phyloP scores from a whole-genome alignment of 164 flowering plant species.

The Akebia trifoliata region DNA sequence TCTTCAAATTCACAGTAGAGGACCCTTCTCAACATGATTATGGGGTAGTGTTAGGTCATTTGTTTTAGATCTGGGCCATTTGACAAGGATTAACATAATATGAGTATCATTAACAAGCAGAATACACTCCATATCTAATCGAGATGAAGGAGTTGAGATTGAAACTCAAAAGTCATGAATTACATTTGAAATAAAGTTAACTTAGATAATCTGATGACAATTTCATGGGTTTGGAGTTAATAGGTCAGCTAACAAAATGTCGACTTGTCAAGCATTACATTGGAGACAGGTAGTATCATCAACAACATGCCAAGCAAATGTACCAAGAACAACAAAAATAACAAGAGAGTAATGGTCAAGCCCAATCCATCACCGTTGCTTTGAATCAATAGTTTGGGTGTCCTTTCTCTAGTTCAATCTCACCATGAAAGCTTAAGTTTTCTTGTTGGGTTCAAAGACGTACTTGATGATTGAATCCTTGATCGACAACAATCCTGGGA shows the following conservation, averaged over 20 bases:
- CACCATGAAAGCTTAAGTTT: conserved; percentile 7
- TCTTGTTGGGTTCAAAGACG: conserved; percentile 24
- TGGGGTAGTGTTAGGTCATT: no score
- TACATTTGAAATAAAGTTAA: no score
- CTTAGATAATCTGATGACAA: no score
- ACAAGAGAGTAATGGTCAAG: background rate
- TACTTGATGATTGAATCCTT: conserved; percentile 27
- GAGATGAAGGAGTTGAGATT: no score
- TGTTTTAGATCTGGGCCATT: no score
- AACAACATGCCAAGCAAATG: background rate
- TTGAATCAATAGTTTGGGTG: background rate
- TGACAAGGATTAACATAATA: no score
- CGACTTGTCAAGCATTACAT: background rate
- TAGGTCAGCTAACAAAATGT: background rate
- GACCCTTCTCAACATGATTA: no score
- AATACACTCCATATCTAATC: no score
- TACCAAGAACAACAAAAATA: background rate
- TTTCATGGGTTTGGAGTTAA: background rate
- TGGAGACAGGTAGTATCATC: background rate
- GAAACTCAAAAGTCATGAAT: no score
- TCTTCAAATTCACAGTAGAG: no score
- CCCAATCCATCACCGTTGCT: background rate
- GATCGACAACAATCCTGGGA: conserved; percentile 19
- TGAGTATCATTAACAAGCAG: no score
- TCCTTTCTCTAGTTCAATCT: background rate